Base-by-base conservation (phyloP, 129 eudicot species). In the Tagetes patula region DNA sequence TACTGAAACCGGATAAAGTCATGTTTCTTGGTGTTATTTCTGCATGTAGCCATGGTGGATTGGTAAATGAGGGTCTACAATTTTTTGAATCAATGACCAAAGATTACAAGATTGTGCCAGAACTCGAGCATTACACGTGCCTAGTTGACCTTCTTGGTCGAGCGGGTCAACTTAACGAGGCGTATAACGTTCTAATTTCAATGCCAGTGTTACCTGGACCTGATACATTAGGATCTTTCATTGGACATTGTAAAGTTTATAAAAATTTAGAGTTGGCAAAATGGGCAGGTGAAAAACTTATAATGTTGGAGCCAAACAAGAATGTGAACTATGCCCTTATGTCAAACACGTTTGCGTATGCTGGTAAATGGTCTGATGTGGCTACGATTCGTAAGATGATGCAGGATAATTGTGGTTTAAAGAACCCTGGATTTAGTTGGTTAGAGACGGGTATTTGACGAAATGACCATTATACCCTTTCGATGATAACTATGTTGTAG, bases 351-450 rank as follows among this genome's bases (percentile, higher is more conserved):
- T 84, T 77, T 54, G 91, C 91, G 36, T 77, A 72, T 79, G 42
- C 43, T 45, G 86, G 86, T 14, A 64, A 32, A 45, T 89, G 96
- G 96, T 46, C 50, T 60, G 82, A 86, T 61, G 89, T 72, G 58
- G 87, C 80, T 7, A 75, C 27, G 63, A 54, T 81, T 75, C 86
- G 89, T 5, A 79, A 84, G 76, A 40, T 49, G 83, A 80, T 84
- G 89, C 82, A 65, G 62, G 77, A 70, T 13, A 82, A 53, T 36
- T 82, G 77, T 45, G n/a, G 73, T 64, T 47, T 60, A 13, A 89
- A 89, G 81, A 71, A 71, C 31, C 89, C 89, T 0, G 96, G 96
- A 14, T 86, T 66, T 80, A 89, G 96, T 75, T 82, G 87, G 91
- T 70, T 75, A 11, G 81, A 82, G 62, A 43, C 11, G 48, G 48